Evolutionary conservation across 140 eudicot genomes (phyloP), one percentile per base, ranked within the genome.

Genomic region (Stevia rebaudiana): DNA sequence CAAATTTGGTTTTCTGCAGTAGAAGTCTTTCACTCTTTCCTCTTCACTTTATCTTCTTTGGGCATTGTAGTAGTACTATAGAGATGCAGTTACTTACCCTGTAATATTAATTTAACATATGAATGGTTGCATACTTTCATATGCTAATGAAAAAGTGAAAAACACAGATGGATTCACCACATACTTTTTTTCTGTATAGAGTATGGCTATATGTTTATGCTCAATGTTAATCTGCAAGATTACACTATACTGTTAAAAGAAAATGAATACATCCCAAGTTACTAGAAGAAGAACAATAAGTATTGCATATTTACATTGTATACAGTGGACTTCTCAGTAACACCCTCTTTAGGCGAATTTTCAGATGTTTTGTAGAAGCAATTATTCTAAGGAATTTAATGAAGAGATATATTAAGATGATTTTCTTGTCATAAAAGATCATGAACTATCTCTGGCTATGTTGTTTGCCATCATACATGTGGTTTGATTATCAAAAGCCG

Each of bases 21-120:
- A 33, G 28, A 42, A 40, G n/a, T 61, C 49, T 19, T 28, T 36
- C n/a, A n/a, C n/a, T 57, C 46, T 63, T 37, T 10, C 52, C 47
- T 42, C 28, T 40, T 51, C 47, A 10, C n/a, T n/a, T n/a, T n/a
- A n/a, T n/a, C n/a, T n/a, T 72, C 48, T 41, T 24, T 50, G 37
- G 65, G 71, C 22, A 28, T 65, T 63, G 39, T 13, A 62, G 55
- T 18, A 60, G 53, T 23, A 39, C 56, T 61, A 10, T 61, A 61
- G 35, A 39, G 17, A 24, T 19, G 65, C 42, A 13, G n/a, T 23
- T 43, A 46, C 42, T n/a, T n/a, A n/a, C n/a, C 0, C 4, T 42
- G 57, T 54, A 35, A 58, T 58, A 18, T 28, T n/a, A 33, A 15
- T 58, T 57, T 16, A 37, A 37, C 43, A 24, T 24, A 41, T 28